A percentile compares a stretch with the other conserved stretches of the same genome.
Evolutionary conservation across 495 filamentous ascomycete genomes (phyloP).

Genomic region (Aspergillus leporis): DNA sequence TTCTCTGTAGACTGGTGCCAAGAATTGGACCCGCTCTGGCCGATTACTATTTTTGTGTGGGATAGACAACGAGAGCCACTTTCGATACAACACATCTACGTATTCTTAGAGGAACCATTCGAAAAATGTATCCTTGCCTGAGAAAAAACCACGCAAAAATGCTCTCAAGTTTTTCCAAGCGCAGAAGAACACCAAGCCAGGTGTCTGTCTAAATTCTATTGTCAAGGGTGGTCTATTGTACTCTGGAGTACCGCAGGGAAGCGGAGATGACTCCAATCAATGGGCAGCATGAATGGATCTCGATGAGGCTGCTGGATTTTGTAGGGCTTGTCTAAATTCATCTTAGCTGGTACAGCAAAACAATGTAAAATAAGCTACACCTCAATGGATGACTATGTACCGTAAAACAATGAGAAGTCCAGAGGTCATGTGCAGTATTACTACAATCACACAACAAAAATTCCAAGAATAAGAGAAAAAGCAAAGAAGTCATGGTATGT

Average conservation of each 20-base stretch:
- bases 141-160: too few relatives aligned
- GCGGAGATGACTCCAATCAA: background rate
- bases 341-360: too few relatives aligned
- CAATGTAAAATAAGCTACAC: too few relatives aligned
- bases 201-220: background rate
- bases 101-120: too few relatives aligned
- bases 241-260: background rate
- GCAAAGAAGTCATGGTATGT: background rate
- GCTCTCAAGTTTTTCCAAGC: background rate
- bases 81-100: too few relatives aligned
- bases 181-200: too few relatives aligned
- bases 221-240: background rate
- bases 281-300: background rate
- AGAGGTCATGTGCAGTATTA: background rate
- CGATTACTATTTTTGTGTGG: background rate
- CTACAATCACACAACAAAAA: background rate
- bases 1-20: background rate
- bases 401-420: too few relatives aligned
- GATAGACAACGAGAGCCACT: background rate
- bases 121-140: too few relatives aligned
- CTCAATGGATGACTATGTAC: too few relatives aligned
- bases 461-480: background rate
- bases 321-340: too few relatives aligned
- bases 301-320: background rate
- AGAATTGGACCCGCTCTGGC: conserved; percentile 1